A percentile compares a stretch with the other conserved stretches of the same genome.
Conservation (phyloP, 176 grass and related monocot species). For the Musa itinerans region DNA sequence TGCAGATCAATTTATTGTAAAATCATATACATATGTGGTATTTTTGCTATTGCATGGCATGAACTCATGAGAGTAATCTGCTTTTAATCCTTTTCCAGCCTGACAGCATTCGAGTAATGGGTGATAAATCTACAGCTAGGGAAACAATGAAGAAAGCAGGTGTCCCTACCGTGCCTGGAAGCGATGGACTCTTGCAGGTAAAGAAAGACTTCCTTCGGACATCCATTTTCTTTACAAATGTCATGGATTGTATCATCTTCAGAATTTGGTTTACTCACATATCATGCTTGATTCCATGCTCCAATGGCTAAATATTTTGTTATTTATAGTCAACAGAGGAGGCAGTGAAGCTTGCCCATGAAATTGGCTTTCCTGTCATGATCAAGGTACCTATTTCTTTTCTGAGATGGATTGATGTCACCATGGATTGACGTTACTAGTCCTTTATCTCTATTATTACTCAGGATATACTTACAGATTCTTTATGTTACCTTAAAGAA, state of each 20-base stretch:
- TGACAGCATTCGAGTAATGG: constrained; percentile 45
- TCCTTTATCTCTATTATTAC: neutral
- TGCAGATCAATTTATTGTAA: neutral
- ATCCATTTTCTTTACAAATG: too few relatives aligned
- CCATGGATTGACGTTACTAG: too few relatives aligned
- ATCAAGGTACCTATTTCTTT: constrained; percentile 38
- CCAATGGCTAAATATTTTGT: neutral
- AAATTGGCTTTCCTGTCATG: constrained; percentile 50
- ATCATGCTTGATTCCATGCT: constrained; percentile 5
- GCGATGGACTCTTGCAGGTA: constrained; percentile 47
- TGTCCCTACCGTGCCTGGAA: constrained; percentile 43
- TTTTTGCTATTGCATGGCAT: neutral
- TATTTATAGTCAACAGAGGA: constrained; percentile 42
- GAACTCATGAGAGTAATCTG: neutral
- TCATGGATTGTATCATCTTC: neutral
- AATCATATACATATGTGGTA: neutral
- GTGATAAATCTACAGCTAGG: constrained; percentile 49
- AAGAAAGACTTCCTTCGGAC: neutral
- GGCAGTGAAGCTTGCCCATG: constrained; percentile 33
- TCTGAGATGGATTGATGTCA: neutral
- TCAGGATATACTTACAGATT: neutral
- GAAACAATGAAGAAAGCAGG: constrained; percentile 55
- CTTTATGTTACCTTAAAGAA: too few relatives aligned
- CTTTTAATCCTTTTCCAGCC: constrained; percentile 18
- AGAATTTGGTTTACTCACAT: neutral